Percentiles rank a stretch among this genome's conserved stretches.
Evolutionary conservation across 1,284 basidiomycete species (phyloP).

Genomic region (Trametes versicolor): DNA sequence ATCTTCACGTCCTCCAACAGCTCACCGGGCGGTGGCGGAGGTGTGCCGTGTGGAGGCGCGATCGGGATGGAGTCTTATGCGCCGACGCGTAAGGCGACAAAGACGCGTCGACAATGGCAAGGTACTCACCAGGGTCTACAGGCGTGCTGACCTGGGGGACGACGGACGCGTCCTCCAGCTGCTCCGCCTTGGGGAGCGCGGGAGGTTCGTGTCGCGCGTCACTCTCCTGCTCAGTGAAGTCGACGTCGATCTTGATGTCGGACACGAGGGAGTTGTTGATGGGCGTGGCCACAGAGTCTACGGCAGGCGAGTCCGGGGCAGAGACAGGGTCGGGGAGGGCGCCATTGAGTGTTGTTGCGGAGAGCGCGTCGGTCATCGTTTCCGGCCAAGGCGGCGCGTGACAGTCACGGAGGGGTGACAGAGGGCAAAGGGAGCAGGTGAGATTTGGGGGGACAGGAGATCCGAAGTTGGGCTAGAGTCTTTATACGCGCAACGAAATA

Average conservation of each 20-base stretch:
- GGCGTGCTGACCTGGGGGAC: conserved; percentile 55
- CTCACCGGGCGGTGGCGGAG: conserved; percentile 58
- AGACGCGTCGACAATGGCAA: conserved; percentile 27
- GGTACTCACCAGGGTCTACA: conserved; percentile 58
- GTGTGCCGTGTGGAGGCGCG: conserved; percentile 55
- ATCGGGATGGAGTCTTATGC: conserved; percentile 56
- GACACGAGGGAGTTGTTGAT: conserved; percentile 56
- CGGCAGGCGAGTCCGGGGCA: conserved; percentile 52
- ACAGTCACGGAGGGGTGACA: conserved; percentile 51
- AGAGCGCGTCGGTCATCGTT: conserved; percentile 47
- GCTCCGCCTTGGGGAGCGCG: conserved; percentile 55
- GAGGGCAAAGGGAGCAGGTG: conserved; percentile 52
- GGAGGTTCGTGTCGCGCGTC: conserved; percentile 67
- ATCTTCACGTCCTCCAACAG: conserved; percentile 62
- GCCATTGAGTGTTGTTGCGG: conserved; percentile 42
- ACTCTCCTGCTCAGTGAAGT: conserved; percentile 68
- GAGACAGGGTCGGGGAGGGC: conserved; percentile 57
- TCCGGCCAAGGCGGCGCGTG: conserved; percentile 46
- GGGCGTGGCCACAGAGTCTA: conserved; percentile 69
- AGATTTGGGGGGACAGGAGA: conserved; percentile 77
- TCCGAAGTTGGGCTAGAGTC: conserved; percentile 72
- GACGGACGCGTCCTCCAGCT: conserved; percentile 54
- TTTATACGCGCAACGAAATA: conserved; percentile 82
- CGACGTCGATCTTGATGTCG: conserved; percentile 69
- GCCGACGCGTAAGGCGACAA: conserved; percentile 28